phyloP scores from a whole-genome alignment of 139 green algal species.

The Ettlia oleoabundans region DNA sequence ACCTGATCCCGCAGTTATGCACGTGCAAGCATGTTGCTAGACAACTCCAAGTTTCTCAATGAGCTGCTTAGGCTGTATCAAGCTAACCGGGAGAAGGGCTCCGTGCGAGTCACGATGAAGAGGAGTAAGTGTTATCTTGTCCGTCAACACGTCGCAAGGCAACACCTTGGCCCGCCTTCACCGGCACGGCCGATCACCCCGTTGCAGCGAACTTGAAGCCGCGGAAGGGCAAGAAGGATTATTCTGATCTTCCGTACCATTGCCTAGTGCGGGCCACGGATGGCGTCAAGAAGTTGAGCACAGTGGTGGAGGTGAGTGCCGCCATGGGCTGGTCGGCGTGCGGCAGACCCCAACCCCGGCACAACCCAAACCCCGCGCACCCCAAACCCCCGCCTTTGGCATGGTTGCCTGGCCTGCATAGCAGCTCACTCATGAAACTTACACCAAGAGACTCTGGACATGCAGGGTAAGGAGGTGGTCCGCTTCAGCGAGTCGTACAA shows the following conservation, averaged over 20 bases:
- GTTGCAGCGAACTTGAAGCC: constrained; percentile 41
- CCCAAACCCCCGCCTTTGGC: too few relatives aligned
- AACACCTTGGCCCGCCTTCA: too few relatives aligned
- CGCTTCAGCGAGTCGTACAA: constrained; percentile 69
- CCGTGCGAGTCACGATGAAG: constrained; percentile 79
- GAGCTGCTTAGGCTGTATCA: constrained; percentile 77
- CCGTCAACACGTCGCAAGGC: too few relatives aligned
- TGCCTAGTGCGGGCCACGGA: constrained; percentile 82
- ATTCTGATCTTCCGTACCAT: constrained; percentile 46
- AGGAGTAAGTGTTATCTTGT: constrained; percentile 51
- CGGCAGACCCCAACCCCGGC: too few relatives aligned
- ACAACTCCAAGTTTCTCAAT: constrained; percentile 75
- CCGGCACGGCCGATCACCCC: too few relatives aligned
- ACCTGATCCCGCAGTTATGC: not conserved
- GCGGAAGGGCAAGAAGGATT: constrained; percentile 35
- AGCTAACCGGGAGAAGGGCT: constrained; percentile 56
- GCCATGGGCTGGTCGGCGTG: too few relatives aligned
- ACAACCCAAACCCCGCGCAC: too few relatives aligned
- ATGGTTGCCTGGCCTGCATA: too few relatives aligned
- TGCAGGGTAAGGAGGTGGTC: constrained; percentile 57
- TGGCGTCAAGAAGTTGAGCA: constrained; percentile 82
- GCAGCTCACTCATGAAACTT: too few relatives aligned
- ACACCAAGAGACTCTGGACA: too few relatives aligned
- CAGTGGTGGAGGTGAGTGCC: constrained; percentile 47
- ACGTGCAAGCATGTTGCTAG: constrained; percentile 54